phyloP scores from a whole-genome alignment of 2,329 filamentous ascomycete genomes.

The Penicillium sp. region DNA sequence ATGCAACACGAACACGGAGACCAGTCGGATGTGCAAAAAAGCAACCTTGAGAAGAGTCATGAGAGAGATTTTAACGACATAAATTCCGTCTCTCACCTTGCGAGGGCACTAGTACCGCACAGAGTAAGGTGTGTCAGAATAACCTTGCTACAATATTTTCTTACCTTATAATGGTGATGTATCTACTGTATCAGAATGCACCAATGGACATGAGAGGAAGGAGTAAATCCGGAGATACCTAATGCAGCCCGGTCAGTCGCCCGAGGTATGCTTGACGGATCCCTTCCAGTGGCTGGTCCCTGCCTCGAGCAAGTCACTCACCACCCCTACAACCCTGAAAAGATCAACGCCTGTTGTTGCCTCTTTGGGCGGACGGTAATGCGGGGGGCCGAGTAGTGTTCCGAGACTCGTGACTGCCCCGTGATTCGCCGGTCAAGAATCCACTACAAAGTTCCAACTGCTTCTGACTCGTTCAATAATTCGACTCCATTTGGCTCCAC shows the following conservation, averaged over 20 bases:
- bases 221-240: neutral
- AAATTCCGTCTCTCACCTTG: neutral
- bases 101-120: too few relatives aligned
- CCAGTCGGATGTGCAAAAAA: neutral
- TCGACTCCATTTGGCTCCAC: neutral
- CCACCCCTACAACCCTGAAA: conserved; percentile 20
- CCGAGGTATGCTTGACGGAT: neutral
- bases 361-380: conserved; percentile 9
- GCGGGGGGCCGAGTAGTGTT: conserved; percentile 11
- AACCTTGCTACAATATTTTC: neutral
- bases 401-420: neutral
- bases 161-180: neutral
- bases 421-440: neutral
- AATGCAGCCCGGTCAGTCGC: neutral
- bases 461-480: neutral
- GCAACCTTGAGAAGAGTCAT: neutral
- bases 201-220: neutral
- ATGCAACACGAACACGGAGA: neutral
- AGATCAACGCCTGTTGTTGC: conserved; percentile 23
- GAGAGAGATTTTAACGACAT: neutral
- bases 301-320: neutral
- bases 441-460: neutral
- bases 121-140: neutral
- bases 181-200: neutral
- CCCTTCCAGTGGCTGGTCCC: conserved; percentile 14